Evolutionary conservation across 139 green algal species (phyloP), one percentile per base, ranked within the genome.

Genomic region (Yamagishiella unicocca): DNA sequence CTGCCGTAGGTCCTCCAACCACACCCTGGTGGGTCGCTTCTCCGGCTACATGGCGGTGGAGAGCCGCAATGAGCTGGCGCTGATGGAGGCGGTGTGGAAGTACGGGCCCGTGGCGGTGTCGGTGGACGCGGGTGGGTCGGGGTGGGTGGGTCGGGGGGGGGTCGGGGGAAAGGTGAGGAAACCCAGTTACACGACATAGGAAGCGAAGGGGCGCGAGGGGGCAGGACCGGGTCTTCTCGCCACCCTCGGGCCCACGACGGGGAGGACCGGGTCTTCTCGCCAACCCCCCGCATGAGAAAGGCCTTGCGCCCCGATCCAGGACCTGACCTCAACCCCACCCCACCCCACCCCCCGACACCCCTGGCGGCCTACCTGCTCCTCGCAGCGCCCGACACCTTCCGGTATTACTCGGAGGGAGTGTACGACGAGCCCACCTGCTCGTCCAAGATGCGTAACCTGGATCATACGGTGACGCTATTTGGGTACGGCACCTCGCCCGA

Each of bases 351-450:
- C n/a, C n/a, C n/a, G n/a, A n/a, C n/a, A n/a, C n/a, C n/a, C n/a
- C 62, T 10, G 14, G 29, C 9, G 62, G 25, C 61, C 9, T 7
- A 10, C 61, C 2, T 25, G 17, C 61, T 68, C 9, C 27, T 38
- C 2, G 2, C 87, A 91, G 87, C 58, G 21, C 64, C 42, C 14
- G 78, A 90, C 38, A 82, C 37, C 31, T 94, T 94, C 85, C 80
- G 71, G 10, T 94, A 83, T 86, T 94, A 92, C 85, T 83, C 31
- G 27, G 92, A 92, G 87, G 92, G 92, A 46, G 88, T 94, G 29
- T 92, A 91, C 83, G 87, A 67, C 31, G 72, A 89, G 6, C 77
- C 87, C 31, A 45, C 85, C 22, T 94, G 92, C 83, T 42, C 68
- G 1, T 81, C 37, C n/a, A 84, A 88, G 27, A 89, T 71, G 78